Percentiles rank a stretch among this genome's conserved stretches.
Evolutionary conservation across 1,284 basidiomycete species (phyloP).

Genomic region (Papiliotrema nemorosa): DNA sequence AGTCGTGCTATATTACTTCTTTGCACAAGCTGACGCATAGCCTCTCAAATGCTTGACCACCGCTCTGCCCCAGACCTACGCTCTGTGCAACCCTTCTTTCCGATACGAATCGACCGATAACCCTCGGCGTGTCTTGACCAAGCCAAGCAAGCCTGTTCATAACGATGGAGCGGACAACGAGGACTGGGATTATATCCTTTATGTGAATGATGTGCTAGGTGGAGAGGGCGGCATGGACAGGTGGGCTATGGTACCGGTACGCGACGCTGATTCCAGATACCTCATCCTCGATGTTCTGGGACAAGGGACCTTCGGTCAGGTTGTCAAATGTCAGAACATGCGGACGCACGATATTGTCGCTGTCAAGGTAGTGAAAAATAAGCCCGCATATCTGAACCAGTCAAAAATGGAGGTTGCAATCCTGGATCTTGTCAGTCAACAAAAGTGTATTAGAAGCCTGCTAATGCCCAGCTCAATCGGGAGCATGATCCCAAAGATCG

Average conservation of each 20-base stretch:
- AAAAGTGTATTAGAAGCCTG: not conserved
- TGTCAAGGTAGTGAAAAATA: constrained; percentile 99
- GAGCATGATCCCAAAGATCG: constrained; percentile 88
- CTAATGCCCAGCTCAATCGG: constrained; percentile 69
- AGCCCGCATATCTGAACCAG: constrained; percentile 98
- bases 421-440: constrained; percentile 72
- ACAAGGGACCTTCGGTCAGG: constrained; percentile 98
- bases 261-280: constrained; percentile 58
- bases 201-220: constrained; percentile 93
- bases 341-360: constrained; percentile 97
- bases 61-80: constrained; percentile 80
- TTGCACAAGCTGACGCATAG: constrained; percentile 48
- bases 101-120: constrained; percentile 89
- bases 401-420: constrained; percentile 99
- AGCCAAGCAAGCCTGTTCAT: constrained; percentile 87
- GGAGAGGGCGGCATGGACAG: constrained; percentile 80
- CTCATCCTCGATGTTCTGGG: constrained; percentile 96
- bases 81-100: constrained; percentile 86
- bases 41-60: constrained; percentile 84
- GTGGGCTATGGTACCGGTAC: constrained; percentile 54
- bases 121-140: constrained; percentile 87
- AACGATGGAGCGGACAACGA: constrained; percentile 97
- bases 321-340: constrained; percentile 99
- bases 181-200: constrained; percentile 95
- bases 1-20: constrained; percentile 13